Evolutionary conservation across 768 basidiomycete species (phyloP).

Genomic region (Flagelloscypha sp.): DNA sequence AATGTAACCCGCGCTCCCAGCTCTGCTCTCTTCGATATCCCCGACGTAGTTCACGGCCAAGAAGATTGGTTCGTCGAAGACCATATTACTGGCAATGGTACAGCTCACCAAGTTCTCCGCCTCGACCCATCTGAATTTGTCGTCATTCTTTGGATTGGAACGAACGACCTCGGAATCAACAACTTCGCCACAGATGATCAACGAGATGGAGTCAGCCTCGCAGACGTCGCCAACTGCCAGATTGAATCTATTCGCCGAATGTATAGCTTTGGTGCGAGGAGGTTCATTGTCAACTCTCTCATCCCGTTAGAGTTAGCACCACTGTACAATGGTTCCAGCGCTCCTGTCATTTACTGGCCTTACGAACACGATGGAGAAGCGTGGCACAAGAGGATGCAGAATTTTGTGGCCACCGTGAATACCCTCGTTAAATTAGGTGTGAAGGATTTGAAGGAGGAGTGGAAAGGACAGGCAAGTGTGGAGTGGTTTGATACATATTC

Average conservation of each 20-base stretch:
- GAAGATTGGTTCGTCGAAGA: constrained; percentile 18
- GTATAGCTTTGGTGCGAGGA: constrained; percentile 14
- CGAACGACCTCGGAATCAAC: constrained; percentile 15
- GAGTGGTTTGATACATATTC: constrained; percentile 15
- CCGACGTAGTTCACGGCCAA: constrained; percentile 15
- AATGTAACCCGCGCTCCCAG: background rate
- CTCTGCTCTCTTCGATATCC: constrained; percentile 5
- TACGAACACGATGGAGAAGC: constrained; percentile 13
- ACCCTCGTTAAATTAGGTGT: constrained; percentile 12
- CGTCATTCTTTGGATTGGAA: constrained; percentile 14
- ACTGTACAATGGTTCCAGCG: constrained; percentile 12
- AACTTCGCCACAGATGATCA: constrained; percentile 13
- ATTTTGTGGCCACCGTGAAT: constrained; percentile 15
- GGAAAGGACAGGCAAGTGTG: constrained; percentile 8
- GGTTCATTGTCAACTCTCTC: constrained; percentile 17
- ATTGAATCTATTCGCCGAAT: constrained; percentile 11
- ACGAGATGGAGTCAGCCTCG: constrained; percentile 8
- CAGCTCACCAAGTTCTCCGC: constrained; percentile 13
- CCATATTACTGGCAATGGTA: constrained; percentile 12
- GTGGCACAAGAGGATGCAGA: constrained; percentile 16
- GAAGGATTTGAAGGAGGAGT: constrained; percentile 11
- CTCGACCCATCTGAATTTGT: constrained; percentile 15
- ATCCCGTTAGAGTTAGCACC: constrained; percentile 14
- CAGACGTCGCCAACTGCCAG: constrained; percentile 14
- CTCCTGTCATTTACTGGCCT: constrained; percentile 14